Evolutionary conservation across 768 basidiomycete genomes (phyloP).

Genomic region (Pluteus cervinus): DNA sequence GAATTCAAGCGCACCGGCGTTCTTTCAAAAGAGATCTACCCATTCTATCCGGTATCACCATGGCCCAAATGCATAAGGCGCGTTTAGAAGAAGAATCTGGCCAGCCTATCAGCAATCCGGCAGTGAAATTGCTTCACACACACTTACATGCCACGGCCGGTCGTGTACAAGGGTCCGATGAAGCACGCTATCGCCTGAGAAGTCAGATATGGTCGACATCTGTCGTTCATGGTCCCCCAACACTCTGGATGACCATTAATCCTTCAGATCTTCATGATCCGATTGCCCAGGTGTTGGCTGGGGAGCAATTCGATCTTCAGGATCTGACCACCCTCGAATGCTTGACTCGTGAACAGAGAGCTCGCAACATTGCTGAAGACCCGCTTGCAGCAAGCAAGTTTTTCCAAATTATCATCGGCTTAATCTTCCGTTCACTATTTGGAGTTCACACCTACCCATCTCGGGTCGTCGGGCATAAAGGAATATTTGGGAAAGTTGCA

Average conservation of each 20-base stretch:
- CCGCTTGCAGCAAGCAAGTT: neutral
- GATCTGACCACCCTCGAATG: neutral
- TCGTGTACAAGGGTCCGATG: slow-evolving; percentile 12
- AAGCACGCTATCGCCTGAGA: neutral
- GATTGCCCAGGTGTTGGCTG: slow-evolving; percentile 2
- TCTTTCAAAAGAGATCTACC: slow-evolving; percentile 20
- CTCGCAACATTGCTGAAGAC: slow-evolving; percentile 1
- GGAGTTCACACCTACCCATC: neutral
- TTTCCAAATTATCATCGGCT: slow-evolving; percentile 3
- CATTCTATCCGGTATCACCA: slow-evolving; percentile 14
- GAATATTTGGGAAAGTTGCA: slow-evolving; percentile 8
- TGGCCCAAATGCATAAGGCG: slow-evolving; percentile 17
- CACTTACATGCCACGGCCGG: slow-evolving; percentile 12
- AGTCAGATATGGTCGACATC: slow-evolving; percentile 4
- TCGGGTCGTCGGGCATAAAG: too few relatives aligned
- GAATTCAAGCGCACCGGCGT: slow-evolving; percentile 19
- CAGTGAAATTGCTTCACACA: slow-evolving; percentile 11
- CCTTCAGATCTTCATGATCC: slow-evolving; percentile 4
- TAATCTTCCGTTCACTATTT: neutral
- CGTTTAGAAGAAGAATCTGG: slow-evolving; percentile 17
- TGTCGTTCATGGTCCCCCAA: neutral
- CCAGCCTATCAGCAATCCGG: slow-evolving; percentile 12
- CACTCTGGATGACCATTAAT: slow-evolving; percentile 3
- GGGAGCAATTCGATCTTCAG: slow-evolving; percentile 1
- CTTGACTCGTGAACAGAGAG: neutral